These are phyloP conservation scores for Plasmopara muralis DNA, from an alignment of 352 stramenopile genomes.

Conservation along the genomic window DNA sequence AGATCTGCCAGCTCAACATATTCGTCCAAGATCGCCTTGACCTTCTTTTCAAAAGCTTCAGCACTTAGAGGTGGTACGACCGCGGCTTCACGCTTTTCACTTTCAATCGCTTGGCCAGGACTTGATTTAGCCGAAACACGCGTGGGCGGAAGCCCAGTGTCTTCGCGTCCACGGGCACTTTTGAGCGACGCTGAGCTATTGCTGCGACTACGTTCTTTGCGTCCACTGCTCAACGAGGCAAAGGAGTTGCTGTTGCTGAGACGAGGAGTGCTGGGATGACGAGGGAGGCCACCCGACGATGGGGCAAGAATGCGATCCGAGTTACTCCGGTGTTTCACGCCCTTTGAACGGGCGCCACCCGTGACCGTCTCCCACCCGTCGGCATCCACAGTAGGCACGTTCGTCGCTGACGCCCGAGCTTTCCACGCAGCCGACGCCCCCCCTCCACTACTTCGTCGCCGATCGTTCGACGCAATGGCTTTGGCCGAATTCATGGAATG, in stretches of 20 bases:
- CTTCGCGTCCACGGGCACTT: constrained; percentile 16
- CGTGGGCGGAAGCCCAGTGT: constrained; percentile 32
- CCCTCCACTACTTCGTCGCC: constrained; percentile 32
- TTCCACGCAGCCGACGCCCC: constrained; percentile 59
- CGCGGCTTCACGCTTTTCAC: constrained; percentile 14
- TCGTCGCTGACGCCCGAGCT: constrained; percentile 26
- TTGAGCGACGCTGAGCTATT: constrained; percentile 42
- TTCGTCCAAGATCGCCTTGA: constrained; percentile 77
- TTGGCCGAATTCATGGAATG: constrained; percentile 48
- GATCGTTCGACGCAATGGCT: constrained; percentile 28
- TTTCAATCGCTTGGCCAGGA: constrained; percentile 11
- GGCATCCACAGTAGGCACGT: constrained; percentile 27
- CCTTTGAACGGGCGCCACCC: constrained; percentile 39
- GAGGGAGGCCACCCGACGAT: constrained; percentile 20
- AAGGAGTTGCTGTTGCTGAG: constrained; percentile 35
- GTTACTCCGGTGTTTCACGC: constrained; percentile 58
- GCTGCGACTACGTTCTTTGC: constrained; percentile 49
- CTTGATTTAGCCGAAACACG: constrained; percentile 25
- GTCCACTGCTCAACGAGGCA: constrained; percentile 28
- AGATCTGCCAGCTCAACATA: constrained; percentile 83
- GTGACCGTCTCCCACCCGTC: constrained; percentile 76
- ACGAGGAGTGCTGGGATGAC: constrained; percentile 28
- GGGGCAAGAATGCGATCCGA: constrained; percentile 37
- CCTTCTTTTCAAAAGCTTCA: constrained; percentile 77
- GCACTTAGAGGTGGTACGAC: constrained; percentile 27